Conservation (phyloP, 2,329 filamentous ascomycete species). For the Tolypocladium ovalisporum region DNA sequence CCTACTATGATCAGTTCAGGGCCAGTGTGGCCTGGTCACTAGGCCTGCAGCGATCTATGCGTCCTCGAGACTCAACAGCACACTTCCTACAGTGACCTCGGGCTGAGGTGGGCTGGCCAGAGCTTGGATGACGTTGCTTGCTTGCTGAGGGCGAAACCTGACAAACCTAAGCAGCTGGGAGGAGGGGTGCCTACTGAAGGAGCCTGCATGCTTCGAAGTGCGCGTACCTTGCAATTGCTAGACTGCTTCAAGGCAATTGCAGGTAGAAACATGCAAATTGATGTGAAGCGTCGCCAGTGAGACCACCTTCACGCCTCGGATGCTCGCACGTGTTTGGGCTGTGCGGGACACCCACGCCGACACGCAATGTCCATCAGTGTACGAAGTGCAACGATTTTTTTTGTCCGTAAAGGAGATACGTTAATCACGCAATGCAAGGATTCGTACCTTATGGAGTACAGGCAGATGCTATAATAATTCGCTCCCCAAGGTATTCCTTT, state of each 20-base stretch:
- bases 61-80: too few relatives aligned
- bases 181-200: background rate
- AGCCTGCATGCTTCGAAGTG: background rate
- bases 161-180: background rate
- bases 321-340: background rate
- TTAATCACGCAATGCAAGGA: too few relatives aligned
- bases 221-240: too few relatives aligned
- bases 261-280: background rate
- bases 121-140: background rate
- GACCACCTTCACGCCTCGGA: too few relatives aligned
- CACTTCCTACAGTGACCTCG: too few relatives aligned
- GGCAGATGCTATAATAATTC: too few relatives aligned
- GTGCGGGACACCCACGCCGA: background rate
- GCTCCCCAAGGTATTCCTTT: too few relatives aligned
- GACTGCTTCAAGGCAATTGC: too few relatives aligned
- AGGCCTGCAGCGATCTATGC: background rate
- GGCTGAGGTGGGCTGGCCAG: too few relatives aligned
- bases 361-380: background rate
- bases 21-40: background rate
- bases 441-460: too few relatives aligned
- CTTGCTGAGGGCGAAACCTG: background rate
- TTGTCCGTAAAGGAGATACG: too few relatives aligned
- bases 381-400: too few relatives aligned
- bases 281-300: background rate
- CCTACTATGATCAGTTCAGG: background rate